Evolutionary conservation across 2,329 filamentous ascomycete species (phyloP).

Genomic region (Hawksworthiomyces lignivorus): DNA sequence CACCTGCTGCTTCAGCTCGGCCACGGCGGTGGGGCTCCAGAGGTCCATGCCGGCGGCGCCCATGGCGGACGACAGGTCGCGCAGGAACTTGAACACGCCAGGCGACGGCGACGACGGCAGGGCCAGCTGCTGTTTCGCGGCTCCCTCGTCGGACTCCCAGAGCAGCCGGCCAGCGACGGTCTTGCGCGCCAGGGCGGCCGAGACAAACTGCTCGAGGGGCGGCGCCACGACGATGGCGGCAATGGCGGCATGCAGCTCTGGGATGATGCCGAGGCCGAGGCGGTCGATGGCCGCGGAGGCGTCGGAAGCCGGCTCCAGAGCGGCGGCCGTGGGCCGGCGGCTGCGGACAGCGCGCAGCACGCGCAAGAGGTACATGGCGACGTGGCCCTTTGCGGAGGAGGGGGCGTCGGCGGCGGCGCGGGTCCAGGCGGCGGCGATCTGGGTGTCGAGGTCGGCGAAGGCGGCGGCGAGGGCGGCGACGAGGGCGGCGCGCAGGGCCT

Average conservation of each 20-base stretch:
- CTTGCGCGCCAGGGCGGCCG: constrained; percentile 33
- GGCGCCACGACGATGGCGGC: constrained; percentile 43
- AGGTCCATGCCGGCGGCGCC: constrained; percentile 63
- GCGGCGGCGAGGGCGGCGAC: constrained; percentile 25
- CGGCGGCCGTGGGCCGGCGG: constrained; percentile 42
- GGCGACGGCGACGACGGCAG: constrained; percentile 75
- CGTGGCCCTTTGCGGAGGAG: constrained; percentile 43
- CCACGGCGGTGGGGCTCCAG: constrained; percentile 66
- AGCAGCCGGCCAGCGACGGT: constrained; percentile 55
- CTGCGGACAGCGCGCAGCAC: constrained; percentile 66
- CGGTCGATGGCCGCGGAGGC: background rate
- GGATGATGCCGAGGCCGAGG: constrained; percentile 53
- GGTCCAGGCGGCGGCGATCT: constrained; percentile 44
- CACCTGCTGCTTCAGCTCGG: constrained; percentile 52
- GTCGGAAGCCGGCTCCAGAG: background rate
- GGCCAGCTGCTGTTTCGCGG: constrained; percentile 66
- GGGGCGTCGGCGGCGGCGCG: constrained; percentile 35
- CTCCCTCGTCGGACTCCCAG: constrained; percentile 73
- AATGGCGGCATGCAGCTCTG: constrained; percentile 56
- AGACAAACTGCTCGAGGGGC: constrained; percentile 41
- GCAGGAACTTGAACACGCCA: constrained; percentile 63
- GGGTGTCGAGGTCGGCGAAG: constrained; percentile 43
- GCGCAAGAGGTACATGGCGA: constrained; percentile 62
- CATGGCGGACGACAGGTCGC: constrained; percentile 60
- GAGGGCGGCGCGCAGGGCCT: constrained; percentile 26